Evolutionary conservation across 2,329 filamentous ascomycete species (phyloP).

Genomic region (Lecanicillium sp.): DNA sequence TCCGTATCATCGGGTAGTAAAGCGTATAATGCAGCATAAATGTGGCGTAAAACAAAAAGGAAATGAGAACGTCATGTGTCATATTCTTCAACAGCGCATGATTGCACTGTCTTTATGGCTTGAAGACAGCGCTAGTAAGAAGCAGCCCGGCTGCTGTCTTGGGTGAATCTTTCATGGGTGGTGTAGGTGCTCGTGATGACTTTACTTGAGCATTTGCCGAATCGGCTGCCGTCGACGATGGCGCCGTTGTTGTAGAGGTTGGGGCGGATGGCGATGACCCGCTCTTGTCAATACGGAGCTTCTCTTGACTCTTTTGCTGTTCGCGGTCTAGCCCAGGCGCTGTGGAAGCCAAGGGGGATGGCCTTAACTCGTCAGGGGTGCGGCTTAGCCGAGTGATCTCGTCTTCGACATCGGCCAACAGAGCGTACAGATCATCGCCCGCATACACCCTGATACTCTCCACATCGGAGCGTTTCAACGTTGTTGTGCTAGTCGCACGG

Average conservation of each 20-base stretch:
- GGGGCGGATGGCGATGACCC: constrained; percentile 16
- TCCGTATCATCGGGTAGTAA: constrained; percentile 1
- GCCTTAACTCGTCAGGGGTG: constrained; percentile 9
- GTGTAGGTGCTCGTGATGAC: constrained; percentile 1
- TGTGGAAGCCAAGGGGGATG: neutral
- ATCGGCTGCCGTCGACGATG: constrained; percentile 1
- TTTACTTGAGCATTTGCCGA: neutral
- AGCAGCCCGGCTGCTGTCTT: constrained; percentile 15
- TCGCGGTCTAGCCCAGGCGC: constrained; percentile 30
- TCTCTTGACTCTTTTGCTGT: constrained; percentile 43
- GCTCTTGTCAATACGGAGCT: constrained; percentile 31
- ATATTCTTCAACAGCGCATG: constrained; percentile 5
- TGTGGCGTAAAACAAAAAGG: constrained; percentile 6
- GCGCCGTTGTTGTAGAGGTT: neutral
- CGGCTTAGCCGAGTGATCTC: constrained; percentile 29
- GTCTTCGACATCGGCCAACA: constrained; percentile 58
- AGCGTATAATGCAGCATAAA: neutral
- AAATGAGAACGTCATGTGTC: constrained; percentile 1
- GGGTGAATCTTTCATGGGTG: constrained; percentile 1
- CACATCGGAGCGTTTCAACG: constrained; percentile 33
- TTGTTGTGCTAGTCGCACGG: constrained; percentile 14
- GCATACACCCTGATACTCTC: constrained; percentile 64
- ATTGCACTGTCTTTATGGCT: constrained; percentile 21
- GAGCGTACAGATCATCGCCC: constrained; percentile 57
- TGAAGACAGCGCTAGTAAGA: constrained; percentile 44